Conservation (phyloP, 768 basidiomycete genomes). For the Amyloporia xantha region DNA sequence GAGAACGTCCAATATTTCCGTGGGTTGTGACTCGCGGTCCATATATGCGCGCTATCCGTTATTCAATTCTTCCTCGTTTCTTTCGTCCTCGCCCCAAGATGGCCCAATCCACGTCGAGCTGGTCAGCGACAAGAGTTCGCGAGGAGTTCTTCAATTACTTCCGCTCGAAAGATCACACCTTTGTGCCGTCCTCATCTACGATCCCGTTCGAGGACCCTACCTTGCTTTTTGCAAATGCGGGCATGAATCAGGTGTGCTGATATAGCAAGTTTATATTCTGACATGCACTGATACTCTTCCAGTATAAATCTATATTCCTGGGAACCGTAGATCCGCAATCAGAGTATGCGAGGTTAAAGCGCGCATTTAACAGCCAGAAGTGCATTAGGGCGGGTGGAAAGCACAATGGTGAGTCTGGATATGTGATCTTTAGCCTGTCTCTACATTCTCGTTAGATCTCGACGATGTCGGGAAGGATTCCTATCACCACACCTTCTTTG, state of each 20-base stretch:
- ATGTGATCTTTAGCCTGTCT: background rate
- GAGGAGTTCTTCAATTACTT: constrained; percentile 92
- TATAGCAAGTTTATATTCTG: background rate
- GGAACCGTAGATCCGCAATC: constrained; percentile 96
- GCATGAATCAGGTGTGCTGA: constrained; percentile 82
- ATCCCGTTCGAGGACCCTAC: constrained; percentile 98
- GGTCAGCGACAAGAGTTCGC: constrained; percentile 81
- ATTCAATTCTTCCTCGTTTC: too few relatives aligned
- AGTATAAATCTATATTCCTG: constrained; percentile 98
- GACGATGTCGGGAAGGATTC: constrained; percentile 99
- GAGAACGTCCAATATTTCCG: too few relatives aligned
- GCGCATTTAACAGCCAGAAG: constrained; percentile 96
- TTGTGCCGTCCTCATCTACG: constrained; percentile 85
- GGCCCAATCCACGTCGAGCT: constrained; percentile 25
- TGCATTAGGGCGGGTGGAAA: constrained; percentile 99
- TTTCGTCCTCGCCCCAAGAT: too few relatives aligned
- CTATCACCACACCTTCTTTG: constrained; percentile 97
- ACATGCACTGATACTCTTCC: constrained; percentile 7
- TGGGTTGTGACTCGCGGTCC: too few relatives aligned
- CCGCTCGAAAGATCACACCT: constrained; percentile 70
- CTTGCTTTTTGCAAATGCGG: constrained; percentile 95
- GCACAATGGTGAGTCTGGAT: constrained; percentile 70
- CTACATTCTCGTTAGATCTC: constrained; percentile 53
- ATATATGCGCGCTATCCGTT: too few relatives aligned
- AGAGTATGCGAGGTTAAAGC: constrained; percentile 81